phyloP scores from a whole-genome alignment of 345 rosid species.

The Orychophragmus violaceus region DNA sequence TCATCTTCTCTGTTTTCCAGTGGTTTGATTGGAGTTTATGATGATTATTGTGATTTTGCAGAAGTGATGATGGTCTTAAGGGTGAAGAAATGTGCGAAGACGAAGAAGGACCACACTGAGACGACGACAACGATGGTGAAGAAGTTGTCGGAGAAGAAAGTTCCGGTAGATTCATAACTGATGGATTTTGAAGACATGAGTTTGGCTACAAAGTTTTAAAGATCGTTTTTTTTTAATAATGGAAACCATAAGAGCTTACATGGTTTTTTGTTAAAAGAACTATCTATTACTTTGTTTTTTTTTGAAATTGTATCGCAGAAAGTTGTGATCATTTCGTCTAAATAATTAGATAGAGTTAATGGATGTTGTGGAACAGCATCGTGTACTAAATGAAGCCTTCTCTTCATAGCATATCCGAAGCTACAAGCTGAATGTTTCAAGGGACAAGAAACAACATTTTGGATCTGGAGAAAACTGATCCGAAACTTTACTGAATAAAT shows the following conservation, averaged over 20 bases:
- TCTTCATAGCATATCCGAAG: constrained; percentile 78
- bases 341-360: too few species aligned
- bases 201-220: not conserved
- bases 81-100: constrained; percentile 70
- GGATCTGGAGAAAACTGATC: not conserved
- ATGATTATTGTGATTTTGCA: constrained; percentile 14
- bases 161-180: constrained; percentile 28
- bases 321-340: too few species aligned
- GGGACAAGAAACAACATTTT: not conserved
- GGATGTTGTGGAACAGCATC: too few species aligned
- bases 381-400: constrained; percentile 88
- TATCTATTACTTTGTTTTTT: too few species aligned
- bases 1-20: not conserved
- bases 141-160: constrained; percentile 30
- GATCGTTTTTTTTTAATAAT: not conserved
- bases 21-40: not conserved
- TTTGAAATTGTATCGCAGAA: too few species aligned
- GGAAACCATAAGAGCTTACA: not conserved
- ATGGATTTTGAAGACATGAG: constrained; percentile 1
- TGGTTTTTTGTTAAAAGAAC: not conserved
- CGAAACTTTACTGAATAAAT: constrained; percentile 2
- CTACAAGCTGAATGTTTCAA: constrained; percentile 36
- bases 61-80: constrained; percentile 79
- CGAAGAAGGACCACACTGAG: constrained; percentile 47
- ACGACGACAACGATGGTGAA: constrained; percentile 21